phyloP scores from a whole-genome alignment of 1,139 yeast genomes.

The Zygosaccharomyces sapae region DNA sequence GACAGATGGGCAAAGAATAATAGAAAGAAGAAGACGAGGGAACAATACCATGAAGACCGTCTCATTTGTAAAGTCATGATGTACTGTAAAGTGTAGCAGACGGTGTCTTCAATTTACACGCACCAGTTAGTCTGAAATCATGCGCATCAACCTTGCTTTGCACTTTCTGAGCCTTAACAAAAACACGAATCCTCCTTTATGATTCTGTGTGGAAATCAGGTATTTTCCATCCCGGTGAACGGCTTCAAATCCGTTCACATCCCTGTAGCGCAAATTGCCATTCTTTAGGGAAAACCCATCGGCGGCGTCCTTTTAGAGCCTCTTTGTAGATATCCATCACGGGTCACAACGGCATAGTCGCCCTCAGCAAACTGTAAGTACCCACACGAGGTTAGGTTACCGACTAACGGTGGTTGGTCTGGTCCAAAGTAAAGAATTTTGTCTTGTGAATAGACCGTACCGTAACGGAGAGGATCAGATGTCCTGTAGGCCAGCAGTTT shows the following conservation, averaged over 20 bases:
- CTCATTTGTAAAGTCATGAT: background rate
- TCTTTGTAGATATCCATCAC: background rate
- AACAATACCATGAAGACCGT: background rate
- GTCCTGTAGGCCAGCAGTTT: background rate
- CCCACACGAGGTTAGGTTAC: background rate
- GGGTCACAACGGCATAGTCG: constrained; percentile 1
- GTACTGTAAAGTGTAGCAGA: background rate
- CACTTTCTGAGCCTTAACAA: background rate
- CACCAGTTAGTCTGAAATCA: background rate
- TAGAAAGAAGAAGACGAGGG: background rate
- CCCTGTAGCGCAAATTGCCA: background rate
- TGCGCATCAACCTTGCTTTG: background rate
- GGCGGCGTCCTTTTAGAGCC: background rate
- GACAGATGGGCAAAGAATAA: background rate
- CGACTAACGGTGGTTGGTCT: background rate
- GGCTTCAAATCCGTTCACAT: background rate
- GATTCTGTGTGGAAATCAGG: background rate
- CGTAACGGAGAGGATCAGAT: background rate
- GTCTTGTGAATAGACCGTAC: background rate
- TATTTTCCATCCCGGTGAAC: background rate
- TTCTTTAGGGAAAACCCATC: background rate
- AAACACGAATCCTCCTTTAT: background rate
- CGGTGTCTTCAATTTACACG: background rate
- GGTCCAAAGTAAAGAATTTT: constrained; percentile 1
- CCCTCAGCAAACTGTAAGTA: background rate